Evolutionary conservation across 495 filamentous ascomycete species (phyloP).

Genomic region (Hypoxylon trugodes): DNA sequence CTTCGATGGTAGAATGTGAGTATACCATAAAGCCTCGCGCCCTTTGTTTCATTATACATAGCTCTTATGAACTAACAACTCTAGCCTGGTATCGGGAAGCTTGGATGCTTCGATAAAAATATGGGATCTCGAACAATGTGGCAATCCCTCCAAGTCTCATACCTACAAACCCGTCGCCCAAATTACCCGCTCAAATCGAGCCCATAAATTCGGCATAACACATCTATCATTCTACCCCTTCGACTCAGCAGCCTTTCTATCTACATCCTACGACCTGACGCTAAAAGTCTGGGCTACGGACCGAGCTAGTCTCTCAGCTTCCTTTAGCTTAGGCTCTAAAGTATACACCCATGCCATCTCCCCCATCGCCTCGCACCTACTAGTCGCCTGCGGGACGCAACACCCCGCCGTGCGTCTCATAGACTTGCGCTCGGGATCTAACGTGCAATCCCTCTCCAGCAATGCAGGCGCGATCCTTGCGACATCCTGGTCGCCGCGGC

Average conservation of each 20-base stretch:
- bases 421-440: slow-evolving; percentile 79
- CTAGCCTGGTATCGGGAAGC: slow-evolving; percentile 81
- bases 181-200: slow-evolving; percentile 43
- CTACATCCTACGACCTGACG: slow-evolving; percentile 83
- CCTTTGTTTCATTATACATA: background rate
- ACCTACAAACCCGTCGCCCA: slow-evolving; percentile 59
- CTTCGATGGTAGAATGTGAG: slow-evolving; percentile 80
- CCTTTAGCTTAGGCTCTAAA: slow-evolving; percentile 75
- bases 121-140: slow-evolving; percentile 78
- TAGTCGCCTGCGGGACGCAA: slow-evolving; percentile 86
- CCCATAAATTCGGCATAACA: slow-evolving; percentile 81
- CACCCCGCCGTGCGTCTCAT: slow-evolving; percentile 81
- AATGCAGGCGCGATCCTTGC: slow-evolving; percentile 76
- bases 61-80: slow-evolving; percentile 26
- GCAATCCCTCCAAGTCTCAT: slow-evolving; percentile 48
- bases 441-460: slow-evolving; percentile 76
- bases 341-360: slow-evolving; percentile 81
- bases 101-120: slow-evolving; percentile 79
- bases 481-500: slow-evolving; percentile 79
- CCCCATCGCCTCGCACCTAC: slow-evolving; percentile 72
- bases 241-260: slow-evolving; percentile 79
- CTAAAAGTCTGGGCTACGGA: slow-evolving; percentile 81
- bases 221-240: slow-evolving; percentile 90
- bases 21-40: slow-evolving; percentile 10
- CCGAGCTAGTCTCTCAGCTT: slow-evolving; percentile 63